A percentile compares a stretch with the other conserved stretches of the same genome.
Evolutionary conservation across 257 asterid genomes (phyloP).

Genomic region (Haberlea rhodopensis): DNA sequence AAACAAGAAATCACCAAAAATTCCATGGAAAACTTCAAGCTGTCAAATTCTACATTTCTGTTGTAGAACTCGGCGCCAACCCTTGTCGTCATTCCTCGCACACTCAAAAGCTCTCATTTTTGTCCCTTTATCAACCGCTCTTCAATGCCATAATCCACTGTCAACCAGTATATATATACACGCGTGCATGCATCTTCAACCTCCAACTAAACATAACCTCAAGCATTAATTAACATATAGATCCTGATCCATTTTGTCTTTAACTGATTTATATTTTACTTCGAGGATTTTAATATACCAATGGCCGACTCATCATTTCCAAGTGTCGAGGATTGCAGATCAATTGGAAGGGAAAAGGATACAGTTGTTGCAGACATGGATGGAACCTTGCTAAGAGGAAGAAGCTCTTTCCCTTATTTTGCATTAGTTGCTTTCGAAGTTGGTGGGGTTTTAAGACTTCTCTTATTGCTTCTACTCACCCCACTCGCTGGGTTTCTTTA

Average conservation of each 20-base stretch:
- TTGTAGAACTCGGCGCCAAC: constrained; percentile 6
- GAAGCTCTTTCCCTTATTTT: constrained; percentile 59
- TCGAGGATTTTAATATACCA: neutral
- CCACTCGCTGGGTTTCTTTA: constrained; percentile 53
- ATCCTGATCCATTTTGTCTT: neutral
- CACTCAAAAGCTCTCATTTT: constrained; percentile 9
- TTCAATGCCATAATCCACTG: constrained; percentile 21
- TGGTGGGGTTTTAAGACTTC: constrained; percentile 48
- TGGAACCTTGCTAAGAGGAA: constrained; percentile 51
- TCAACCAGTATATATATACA: neutral
- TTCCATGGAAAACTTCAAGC: too few relatives aligned
- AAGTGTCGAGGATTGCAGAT: constrained; percentile 40
- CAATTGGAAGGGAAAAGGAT: constrained; percentile 50
- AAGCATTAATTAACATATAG: constrained; percentile 2
- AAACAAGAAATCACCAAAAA: too few relatives aligned
- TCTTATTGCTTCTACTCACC: constrained; percentile 40
- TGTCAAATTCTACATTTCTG: too few relatives aligned
- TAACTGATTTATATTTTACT: neutral
- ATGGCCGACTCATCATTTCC: constrained; percentile 40
- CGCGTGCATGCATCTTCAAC: neutral
- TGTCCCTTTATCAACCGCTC: constrained; percentile 25
- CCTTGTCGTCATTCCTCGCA: neutral
- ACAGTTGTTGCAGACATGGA: constrained; percentile 65
- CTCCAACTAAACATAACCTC: constrained; percentile 3
- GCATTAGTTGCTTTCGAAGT: constrained; percentile 54